Percentiles rank a stretch among this genome's conserved stretches.
phyloP scores from a whole-genome alignment of 768 basidiomycete genomes.

The Lentinula boryana region DNA sequence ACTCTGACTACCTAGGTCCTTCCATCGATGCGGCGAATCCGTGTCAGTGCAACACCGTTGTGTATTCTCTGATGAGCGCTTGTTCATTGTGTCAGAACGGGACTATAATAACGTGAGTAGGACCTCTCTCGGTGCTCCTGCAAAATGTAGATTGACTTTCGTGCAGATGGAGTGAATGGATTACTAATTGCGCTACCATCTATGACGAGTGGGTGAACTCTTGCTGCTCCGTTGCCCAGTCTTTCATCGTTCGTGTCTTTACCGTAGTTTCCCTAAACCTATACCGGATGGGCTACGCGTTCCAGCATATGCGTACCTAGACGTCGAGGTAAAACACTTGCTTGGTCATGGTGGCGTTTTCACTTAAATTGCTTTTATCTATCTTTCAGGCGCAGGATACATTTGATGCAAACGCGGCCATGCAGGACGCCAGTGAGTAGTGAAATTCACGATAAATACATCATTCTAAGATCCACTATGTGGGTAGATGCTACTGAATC shows the following conservation, averaged over 20 bases:
- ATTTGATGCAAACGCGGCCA: constrained; percentile 36
- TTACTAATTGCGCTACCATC: constrained; percentile 36
- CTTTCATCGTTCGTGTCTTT: not conserved
- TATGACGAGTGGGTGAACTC: constrained; percentile 17
- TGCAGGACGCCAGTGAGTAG: constrained; percentile 25
- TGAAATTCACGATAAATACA: not conserved
- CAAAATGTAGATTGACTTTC: constrained; percentile 6
- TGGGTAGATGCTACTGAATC: constrained; percentile 36
- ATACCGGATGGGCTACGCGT: constrained; percentile 44
- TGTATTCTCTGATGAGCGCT: constrained; percentile 50
- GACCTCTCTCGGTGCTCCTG: not conserved
- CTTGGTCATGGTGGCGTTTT: not conserved
- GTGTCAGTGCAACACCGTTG: constrained; percentile 53
- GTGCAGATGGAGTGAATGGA: constrained; percentile 49
- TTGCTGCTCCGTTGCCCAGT: constrained; percentile 8
- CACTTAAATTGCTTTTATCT: not conserved
- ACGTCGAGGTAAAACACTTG: constrained; percentile 32
- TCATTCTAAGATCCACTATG: not conserved
- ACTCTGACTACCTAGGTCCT: constrained; percentile 34
- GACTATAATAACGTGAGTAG: constrained; percentile 27
- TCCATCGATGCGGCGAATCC: constrained; percentile 26
- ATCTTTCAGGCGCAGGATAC: constrained; percentile 22
- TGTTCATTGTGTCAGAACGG: constrained; percentile 52
- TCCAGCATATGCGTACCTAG: constrained; percentile 59
- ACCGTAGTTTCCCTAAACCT: constrained; percentile 35